Evolutionary conservation across 2,329 filamentous ascomycete genomes (phyloP), one percentile per base, ranked within the genome.

Genomic region (Saccharata proteae): DNA sequence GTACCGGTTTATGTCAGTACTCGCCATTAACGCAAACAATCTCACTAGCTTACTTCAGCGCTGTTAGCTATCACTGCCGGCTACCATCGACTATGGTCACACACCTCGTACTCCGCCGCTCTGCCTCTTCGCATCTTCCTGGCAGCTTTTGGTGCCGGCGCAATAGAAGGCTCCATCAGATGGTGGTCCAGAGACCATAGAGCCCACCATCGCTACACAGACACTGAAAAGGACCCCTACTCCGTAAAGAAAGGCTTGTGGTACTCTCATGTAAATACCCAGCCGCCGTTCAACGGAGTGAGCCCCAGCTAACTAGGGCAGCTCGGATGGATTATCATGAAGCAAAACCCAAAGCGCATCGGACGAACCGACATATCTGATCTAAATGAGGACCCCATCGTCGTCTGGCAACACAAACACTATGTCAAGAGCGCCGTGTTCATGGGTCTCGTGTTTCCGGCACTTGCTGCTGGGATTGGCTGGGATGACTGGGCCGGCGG

Each of bases 131-230:
- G 80, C 58, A 74, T 90, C 50, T 88, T 83, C 62, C 74, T 92
- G 40, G 82, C 82, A 38, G 77, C 77, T 29, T 74, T 83, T 40
- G 83, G 83, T 36, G 80, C 79, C 48, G 83, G 82, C 59, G 80
- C 83, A 43, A 80, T 88, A 35, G 74, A 92, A 57, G 83, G 83
- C 35, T 90, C 82, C 26, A 80, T 86, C 52, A 70, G 83, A 57
- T 92, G 83, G 83, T 92, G 83, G 84, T 76, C 81, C 38, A 74
- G 80, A 47, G 82, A 79, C 52, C 84, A 92, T 64, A 77, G 84
- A 44, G 80, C 82, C 48, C 83, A 92, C 58, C 83, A 92, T 68
- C 74, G 84, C 48, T 92, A 90, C 58, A 92, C 84, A 64, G 84
- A 92, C 54, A 92, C 83, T 49, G 80, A 86, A 21, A 90, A 90